Percentiles rank a stretch among this genome's conserved stretches.
These are phyloP conservation scores for Mrakiaceae sp. DNA, from an alignment of 1,284 basidiomycete species.

Conservation along the genomic window DNA sequence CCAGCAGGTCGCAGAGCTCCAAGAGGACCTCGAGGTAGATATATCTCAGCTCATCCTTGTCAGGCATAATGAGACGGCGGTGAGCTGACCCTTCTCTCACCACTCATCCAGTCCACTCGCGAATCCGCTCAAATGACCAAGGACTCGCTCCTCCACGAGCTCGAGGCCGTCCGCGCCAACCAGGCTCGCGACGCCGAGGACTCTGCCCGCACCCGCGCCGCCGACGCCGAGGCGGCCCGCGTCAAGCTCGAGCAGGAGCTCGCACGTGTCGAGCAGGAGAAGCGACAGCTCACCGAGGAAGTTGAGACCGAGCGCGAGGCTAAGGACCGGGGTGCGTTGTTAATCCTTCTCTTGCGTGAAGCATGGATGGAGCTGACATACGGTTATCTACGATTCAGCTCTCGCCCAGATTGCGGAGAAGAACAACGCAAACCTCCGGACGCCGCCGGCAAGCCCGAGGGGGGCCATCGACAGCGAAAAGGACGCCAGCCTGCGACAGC, in stretches of 20 bases:
- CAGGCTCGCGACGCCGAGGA: neutral
- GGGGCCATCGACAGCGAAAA: neutral
- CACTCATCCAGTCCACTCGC: conserved; percentile 30
- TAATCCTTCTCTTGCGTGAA: neutral
- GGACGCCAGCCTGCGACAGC: neutral
- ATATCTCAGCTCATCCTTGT: no score
- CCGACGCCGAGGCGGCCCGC: neutral
- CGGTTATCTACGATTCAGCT: neutral
- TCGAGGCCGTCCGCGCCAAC: conserved; percentile 48
- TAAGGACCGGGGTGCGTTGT: no score
- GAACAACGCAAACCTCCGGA: neutral
- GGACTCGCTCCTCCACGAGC: conserved; percentile 45
- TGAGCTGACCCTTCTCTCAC: no score
- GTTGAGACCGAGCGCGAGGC: conserved; percentile 42
- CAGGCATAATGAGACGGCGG: no score
- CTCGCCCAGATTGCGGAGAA: neutral
- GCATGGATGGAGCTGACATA: neutral
- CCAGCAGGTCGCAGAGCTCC: neutral
- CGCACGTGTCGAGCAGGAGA: neutral
- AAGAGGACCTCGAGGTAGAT: conserved; percentile 45
- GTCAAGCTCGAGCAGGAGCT: neutral
- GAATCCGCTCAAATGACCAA: conserved; percentile 5
- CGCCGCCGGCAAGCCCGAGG: neutral
- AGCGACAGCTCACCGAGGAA: neutral
- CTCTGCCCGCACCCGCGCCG: neutral